A percentile compares a stretch with the other conserved stretches of the same genome.
These are phyloP conservation scores for Massarina eburnea DNA, from an alignment of 2,329 filamentous ascomycete species.

Conservation along the genomic window DNA sequence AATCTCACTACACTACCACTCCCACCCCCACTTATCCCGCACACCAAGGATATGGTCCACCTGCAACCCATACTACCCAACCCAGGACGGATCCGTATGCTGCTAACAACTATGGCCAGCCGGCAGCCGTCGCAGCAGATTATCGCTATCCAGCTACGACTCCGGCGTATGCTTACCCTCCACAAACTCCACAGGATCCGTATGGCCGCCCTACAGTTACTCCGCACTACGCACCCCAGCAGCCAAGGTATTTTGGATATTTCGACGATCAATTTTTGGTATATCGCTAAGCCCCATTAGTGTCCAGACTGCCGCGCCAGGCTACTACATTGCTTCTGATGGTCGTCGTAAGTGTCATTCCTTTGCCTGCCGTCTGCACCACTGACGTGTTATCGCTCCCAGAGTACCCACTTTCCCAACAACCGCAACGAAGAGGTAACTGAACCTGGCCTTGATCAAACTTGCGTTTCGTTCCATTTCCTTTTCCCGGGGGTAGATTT, in stretches of 20 bases:
- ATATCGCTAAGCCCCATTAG: conserved; percentile 43
- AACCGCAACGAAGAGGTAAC: conserved; percentile 13
- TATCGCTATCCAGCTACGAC: conserved; percentile 25
- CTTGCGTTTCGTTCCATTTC: conserved; percentile 14
- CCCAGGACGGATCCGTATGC: conserved; percentile 34
- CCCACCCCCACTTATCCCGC: conserved; percentile 28
- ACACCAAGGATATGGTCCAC: conserved; percentile 29
- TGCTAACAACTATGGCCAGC: conserved; percentile 24
- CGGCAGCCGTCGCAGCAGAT: conserved; percentile 10
- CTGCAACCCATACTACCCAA: conserved; percentile 33
- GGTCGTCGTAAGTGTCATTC: conserved; percentile 38
- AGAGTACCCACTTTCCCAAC: conserved; percentile 36
- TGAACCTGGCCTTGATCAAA: conserved; percentile 5
- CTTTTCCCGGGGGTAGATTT: conserved; percentile 29
- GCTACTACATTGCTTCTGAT: conserved; percentile 43
- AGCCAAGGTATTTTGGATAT: conserved; percentile 47
- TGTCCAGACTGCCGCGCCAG: conserved; percentile 30
- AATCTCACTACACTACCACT: conserved; percentile 37
- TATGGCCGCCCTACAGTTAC: conserved; percentile 26
- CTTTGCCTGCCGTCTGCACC: not conserved
- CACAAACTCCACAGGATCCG: conserved; percentile 29
- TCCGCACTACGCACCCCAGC: conserved; percentile 21
- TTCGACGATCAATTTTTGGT: conserved; percentile 41
- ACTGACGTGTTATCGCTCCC: conserved; percentile 20
- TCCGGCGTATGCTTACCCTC: conserved; percentile 30